These are phyloP conservation scores for Camellia japonica DNA, from an alignment of 148 eudicot genomes.

Conservation along the genomic window DNA sequence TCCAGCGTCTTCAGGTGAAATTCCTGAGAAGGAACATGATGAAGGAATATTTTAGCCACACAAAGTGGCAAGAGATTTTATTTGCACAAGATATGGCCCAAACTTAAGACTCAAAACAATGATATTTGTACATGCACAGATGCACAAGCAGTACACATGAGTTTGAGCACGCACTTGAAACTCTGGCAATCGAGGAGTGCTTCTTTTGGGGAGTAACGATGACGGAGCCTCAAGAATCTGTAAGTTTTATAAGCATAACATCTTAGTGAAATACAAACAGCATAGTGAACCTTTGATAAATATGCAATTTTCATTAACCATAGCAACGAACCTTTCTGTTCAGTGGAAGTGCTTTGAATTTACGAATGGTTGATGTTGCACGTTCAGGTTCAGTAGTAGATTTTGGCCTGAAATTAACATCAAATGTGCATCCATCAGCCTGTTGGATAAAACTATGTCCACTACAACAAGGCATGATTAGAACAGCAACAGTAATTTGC, in stretches of 20 bases:
- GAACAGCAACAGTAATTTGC: neutral
- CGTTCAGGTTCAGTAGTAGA: conserved; percentile 37
- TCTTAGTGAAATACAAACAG: neutral
- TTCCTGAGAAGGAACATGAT: conserved; percentile 39
- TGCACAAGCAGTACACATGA: neutral
- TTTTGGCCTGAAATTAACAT: conserved; percentile 50
- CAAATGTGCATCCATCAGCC: neutral
- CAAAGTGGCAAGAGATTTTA: neutral
- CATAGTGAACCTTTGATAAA: neutral
- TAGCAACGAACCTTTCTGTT: conserved; percentile 60
- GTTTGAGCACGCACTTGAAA: conserved; percentile 49
- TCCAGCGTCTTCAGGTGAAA: conserved; percentile 65
- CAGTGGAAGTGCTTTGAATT: conserved; percentile 79
- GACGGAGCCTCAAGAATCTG: conserved; percentile 70
- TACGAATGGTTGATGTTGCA: conserved; percentile 32
- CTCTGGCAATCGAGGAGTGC: conserved; percentile 51
- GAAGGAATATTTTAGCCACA: conserved; percentile 4
- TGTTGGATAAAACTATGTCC: neutral
- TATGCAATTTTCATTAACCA: neutral
- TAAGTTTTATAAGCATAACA: conserved; percentile 14
- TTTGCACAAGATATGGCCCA: neutral
- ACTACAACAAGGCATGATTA: neutral
- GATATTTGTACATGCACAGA: neutral
- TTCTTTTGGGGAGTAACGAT: conserved; percentile 48
- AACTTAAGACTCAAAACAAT: neutral